Conservation (phyloP, 805 yeast species). For the Yamadazyma ubonensis region DNA sequence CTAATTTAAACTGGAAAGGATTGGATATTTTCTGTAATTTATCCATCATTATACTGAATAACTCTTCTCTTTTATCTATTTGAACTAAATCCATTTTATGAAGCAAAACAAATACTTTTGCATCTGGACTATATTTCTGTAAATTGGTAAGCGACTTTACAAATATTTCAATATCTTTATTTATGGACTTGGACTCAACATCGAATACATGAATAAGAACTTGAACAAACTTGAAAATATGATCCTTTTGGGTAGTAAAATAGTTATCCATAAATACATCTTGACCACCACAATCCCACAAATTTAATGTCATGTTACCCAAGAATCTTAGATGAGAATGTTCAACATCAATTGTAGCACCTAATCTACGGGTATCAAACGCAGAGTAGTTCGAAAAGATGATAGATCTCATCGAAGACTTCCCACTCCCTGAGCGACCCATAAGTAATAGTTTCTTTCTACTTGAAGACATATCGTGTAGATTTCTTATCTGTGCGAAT, state of each 20-base stretch:
- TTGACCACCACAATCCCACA: constrained; percentile 99
- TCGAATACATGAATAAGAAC: constrained; percentile 95
- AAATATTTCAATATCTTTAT: constrained; percentile 91
- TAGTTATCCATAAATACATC: constrained; percentile 96
- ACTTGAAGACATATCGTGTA: constrained; percentile 19
- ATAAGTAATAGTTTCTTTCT: constrained; percentile 45
- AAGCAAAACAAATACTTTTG: constrained; percentile 84
- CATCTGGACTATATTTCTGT: constrained; percentile 82
- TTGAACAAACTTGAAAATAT: constrained; percentile 92
- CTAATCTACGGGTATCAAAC: constrained; percentile 89
- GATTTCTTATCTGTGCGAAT: background rate
- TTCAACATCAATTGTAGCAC: constrained; percentile 98
- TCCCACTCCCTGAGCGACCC: constrained; percentile 98
- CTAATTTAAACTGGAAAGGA: constrained; percentile 60
- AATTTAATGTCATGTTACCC: constrained; percentile 90
- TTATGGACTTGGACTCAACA: constrained; percentile 87
- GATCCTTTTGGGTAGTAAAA: constrained; percentile 82
- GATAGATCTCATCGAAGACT: constrained; percentile 95
- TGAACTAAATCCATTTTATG: constrained; percentile 98
- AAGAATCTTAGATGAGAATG: constrained; percentile 90
- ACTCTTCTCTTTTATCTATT: constrained; percentile 76
- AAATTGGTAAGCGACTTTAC: constrained; percentile 78
- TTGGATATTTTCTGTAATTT: constrained; percentile 73
- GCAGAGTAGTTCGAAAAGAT: constrained; percentile 96
- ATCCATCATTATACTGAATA: constrained; percentile 81